phyloP scores from a whole-genome alignment of 2,329 filamentous ascomycete genomes.

The Pseudogymnoascus sp. region DNA sequence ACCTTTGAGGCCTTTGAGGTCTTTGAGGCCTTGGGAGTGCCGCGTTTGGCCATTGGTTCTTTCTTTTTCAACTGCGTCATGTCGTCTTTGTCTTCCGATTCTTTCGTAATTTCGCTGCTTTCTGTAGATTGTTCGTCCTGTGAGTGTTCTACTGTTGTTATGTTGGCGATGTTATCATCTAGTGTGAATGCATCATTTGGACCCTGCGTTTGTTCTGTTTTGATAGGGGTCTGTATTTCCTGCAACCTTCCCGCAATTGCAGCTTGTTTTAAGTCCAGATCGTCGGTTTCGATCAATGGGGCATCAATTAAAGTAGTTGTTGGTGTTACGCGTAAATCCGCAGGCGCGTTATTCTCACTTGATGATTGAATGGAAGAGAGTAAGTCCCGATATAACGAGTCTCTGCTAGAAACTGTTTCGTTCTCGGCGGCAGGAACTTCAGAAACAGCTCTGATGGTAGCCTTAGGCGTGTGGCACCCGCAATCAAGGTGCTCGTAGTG shows the following conservation, averaged over 20 bases:
- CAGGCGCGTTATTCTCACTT: not conserved
- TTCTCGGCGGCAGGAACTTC: not conserved
- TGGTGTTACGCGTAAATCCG: not conserved
- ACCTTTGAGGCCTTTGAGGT: not conserved
- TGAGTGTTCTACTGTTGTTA: not conserved
- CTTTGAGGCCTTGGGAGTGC: not conserved
- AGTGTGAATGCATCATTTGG: not conserved
- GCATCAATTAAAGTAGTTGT: not conserved
- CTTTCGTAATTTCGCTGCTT: not conserved
- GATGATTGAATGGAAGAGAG: not conserved
- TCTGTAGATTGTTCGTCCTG: not conserved
- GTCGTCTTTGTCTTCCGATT: not conserved
- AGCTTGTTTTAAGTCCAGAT: not conserved
- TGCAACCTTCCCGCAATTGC: not conserved
- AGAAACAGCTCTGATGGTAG: not conserved
- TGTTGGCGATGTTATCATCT: not conserved
- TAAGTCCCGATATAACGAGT: not conserved
- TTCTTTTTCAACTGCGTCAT: not conserved
- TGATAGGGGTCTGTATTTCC: not conserved
- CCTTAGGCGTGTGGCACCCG: not conserved
- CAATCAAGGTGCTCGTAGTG: not conserved
- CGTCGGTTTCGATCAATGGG: not conserved
- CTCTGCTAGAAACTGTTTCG: not conserved
- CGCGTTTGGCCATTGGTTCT: not conserved
- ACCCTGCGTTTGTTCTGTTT: constrained; percentile 1